These are phyloP conservation scores for Dysphania ambrosioides DNA, from an alignment of 148 eudicot species.

Conservation along the genomic window DNA sequence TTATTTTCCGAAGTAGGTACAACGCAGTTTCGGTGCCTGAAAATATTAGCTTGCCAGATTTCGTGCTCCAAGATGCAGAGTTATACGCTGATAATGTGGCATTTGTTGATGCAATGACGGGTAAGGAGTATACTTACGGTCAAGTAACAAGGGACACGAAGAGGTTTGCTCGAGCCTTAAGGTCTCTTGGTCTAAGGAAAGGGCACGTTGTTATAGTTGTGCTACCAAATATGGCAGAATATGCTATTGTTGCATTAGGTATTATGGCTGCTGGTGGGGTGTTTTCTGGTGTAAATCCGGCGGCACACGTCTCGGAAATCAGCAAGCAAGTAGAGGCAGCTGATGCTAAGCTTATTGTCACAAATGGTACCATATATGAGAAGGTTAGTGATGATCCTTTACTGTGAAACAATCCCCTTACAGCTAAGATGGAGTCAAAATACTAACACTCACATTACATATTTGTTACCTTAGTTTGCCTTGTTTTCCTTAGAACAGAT, in stretches of 20 bases:
- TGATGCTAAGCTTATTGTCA: slow-evolving; percentile 82
- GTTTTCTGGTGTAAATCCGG: slow-evolving; percentile 85
- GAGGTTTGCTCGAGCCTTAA: slow-evolving; percentile 84
- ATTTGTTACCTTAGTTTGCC: too few relatives aligned
- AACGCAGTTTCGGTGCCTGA: slow-evolving; percentile 54
- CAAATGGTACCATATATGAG: slow-evolving; percentile 53
- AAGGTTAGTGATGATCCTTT: slow-evolving; percentile 40
- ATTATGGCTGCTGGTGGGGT: slow-evolving; percentile 91
- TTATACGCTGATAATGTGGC: slow-evolving; percentile 67
- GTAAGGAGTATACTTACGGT: slow-evolving; percentile 61
- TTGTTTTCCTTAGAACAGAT: too few relatives aligned
- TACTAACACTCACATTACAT: too few relatives aligned
- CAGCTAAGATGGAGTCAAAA: too few relatives aligned
- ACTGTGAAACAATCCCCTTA: too few relatives aligned
- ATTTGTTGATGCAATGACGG: slow-evolving; percentile 60
- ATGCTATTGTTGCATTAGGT: slow-evolving; percentile 79
- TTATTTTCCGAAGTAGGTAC: slow-evolving; percentile 60
- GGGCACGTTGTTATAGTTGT: slow-evolving; percentile 76
- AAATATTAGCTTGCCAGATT: slow-evolving; percentile 63
- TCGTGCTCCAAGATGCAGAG: slow-evolving; percentile 67
- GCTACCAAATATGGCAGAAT: slow-evolving; percentile 82
- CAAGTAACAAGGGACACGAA: slow-evolving; percentile 55
- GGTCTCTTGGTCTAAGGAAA: slow-evolving; percentile 83
- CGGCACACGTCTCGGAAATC: slow-evolving; percentile 61
- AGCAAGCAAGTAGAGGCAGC: slow-evolving; percentile 76